These are phyloP conservation scores for Cladophialophora exuberans DNA, from an alignment of 2,329 filamentous ascomycete genomes.

Conservation along the genomic window DNA sequence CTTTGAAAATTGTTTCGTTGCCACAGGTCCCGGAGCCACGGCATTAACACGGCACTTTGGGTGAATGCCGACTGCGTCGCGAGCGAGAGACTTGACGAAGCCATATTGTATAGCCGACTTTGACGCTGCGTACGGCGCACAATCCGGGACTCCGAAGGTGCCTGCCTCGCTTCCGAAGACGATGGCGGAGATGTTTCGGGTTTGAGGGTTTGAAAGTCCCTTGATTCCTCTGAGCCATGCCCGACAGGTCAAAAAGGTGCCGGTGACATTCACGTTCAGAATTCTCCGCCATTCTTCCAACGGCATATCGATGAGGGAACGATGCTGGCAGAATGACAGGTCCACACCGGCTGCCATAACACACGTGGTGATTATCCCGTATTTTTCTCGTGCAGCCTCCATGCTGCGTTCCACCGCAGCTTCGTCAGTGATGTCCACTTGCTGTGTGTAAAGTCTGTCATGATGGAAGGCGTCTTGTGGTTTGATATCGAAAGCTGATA, in stretches of 20 bases:
- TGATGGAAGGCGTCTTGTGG: slow-evolving; percentile 15
- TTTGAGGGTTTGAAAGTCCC: slow-evolving; percentile 20
- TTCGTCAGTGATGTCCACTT: slow-evolving; percentile 43
- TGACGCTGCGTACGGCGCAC: slow-evolving; percentile 49
- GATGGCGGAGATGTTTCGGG: slow-evolving; percentile 46
- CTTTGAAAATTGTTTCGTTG: slow-evolving; percentile 47
- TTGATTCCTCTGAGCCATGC: slow-evolving; percentile 47
- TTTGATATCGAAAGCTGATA: slow-evolving; percentile 43
- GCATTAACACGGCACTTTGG: slow-evolving; percentile 49
- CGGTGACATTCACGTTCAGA: slow-evolving; percentile 49
- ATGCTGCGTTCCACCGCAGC: slow-evolving; percentile 41
- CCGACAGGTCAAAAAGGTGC: slow-evolving; percentile 48
- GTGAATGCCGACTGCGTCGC: slow-evolving; percentile 45
- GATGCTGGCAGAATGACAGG: slow-evolving; percentile 44
- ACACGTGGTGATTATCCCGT: slow-evolving; percentile 43
- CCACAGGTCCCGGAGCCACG: slow-evolving; percentile 51
- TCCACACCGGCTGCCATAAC: slow-evolving; percentile 51
- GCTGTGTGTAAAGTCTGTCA: slow-evolving; percentile 29
- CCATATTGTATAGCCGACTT: slow-evolving; percentile 53
- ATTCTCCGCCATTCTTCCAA: slow-evolving; percentile 45
- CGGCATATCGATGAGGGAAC: slow-evolving; percentile 45
- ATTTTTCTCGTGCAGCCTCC: slow-evolving; percentile 36
- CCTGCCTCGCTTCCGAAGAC: slow-evolving; percentile 53
- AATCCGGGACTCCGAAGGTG: slow-evolving; percentile 47
- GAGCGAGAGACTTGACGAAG: slow-evolving; percentile 46